Evolutionary conservation across 2,329 filamentous ascomycete species (phyloP).

Genomic region (Lachnellula cervina): DNA sequence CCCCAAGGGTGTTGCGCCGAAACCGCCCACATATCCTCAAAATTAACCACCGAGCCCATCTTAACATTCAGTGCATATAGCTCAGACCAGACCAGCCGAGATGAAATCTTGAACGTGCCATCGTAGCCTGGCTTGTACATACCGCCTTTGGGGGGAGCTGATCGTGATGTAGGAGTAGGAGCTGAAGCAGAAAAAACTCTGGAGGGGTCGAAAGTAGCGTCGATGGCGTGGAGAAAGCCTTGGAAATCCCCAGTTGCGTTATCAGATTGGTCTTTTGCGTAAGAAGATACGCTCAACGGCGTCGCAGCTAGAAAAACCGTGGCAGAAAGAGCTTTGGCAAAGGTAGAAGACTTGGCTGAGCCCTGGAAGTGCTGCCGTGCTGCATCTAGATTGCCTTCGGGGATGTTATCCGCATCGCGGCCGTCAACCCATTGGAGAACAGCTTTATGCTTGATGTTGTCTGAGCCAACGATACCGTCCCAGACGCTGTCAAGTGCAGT

Average conservation of each 20-base stretch:
- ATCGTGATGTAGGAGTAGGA: not conserved
- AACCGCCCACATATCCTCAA: conserved; percentile 13
- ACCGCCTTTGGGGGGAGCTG: not conserved
- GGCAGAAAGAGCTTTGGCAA: conserved; percentile 8
- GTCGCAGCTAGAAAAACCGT: conserved; percentile 17
- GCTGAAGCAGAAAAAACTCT: not conserved
- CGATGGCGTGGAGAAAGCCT: conserved; percentile 3
- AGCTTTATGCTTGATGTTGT: conserved; percentile 14
- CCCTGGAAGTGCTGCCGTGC: conserved; percentile 20
- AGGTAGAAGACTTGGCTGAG: not conserved
- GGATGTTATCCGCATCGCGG: conserved; percentile 9
- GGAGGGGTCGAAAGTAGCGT: not conserved
- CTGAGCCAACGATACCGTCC: conserved; percentile 12
- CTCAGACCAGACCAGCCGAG: conserved; percentile 18
- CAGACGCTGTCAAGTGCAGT: conserved; percentile 13
- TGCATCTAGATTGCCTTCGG: conserved; percentile 18
- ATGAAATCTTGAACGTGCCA: conserved; percentile 15
- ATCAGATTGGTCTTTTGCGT: not conserved
- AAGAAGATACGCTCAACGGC: conserved; percentile 8
- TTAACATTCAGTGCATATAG: conserved; percentile 10
- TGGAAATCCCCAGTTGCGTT: not conserved
- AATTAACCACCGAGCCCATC: not conserved
- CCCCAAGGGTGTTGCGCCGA: conserved; percentile 18
- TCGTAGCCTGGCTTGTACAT: conserved; percentile 5
- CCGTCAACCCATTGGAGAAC: conserved; percentile 22